Conservation (phyloP, 2,329 filamentous ascomycete species). For the Cylindrodendrum hubeiense region DNA sequence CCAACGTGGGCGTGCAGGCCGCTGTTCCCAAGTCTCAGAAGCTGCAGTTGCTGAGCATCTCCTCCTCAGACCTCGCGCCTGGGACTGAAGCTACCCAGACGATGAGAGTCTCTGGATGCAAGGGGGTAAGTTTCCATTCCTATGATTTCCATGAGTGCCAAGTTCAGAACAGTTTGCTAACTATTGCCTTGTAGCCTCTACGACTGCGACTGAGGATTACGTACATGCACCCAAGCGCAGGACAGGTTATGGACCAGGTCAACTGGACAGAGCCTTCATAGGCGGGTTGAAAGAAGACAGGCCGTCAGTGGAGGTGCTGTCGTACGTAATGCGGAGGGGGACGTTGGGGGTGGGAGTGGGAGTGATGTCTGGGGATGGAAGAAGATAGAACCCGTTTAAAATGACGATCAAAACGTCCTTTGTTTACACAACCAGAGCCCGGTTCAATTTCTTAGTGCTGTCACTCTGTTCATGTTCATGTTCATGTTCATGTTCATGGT, state of each 20-base stretch:
- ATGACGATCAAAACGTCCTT: constrained; percentile 38
- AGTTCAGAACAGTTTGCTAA: constrained; percentile 24
- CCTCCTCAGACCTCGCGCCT: constrained; percentile 79
- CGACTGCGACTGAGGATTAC: constrained; percentile 87
- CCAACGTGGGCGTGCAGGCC: constrained; percentile 87
- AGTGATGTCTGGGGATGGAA: constrained; percentile 31
- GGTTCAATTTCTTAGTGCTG: not conserved
- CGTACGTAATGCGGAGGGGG: constrained; percentile 24
- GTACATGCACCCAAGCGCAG: constrained; percentile 78
- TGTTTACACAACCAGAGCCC: constrained; percentile 6
- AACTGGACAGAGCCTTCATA: constrained; percentile 89
- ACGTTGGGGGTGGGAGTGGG: constrained; percentile 23
- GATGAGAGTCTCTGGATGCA: constrained; percentile 88
- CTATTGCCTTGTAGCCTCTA: constrained; percentile 71
- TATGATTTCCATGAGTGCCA: not conserved
- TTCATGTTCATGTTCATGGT: not conserved
- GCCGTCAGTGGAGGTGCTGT: constrained; percentile 12
- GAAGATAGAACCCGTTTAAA: constrained; percentile 43
- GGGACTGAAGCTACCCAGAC: constrained; percentile 89
- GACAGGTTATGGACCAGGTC: constrained; percentile 88
- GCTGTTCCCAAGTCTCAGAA: constrained; percentile 98
- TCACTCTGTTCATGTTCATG: not conserved
- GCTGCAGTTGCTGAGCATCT: constrained; percentile 91
- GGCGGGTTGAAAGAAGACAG: constrained; percentile 13
- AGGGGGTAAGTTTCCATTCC: constrained; percentile 79